A percentile compares a stretch with the other conserved stretches of the same genome.
These are phyloP conservation scores for Diospyros kaki DNA, from an alignment of 148 eudicot species.

Conservation along the genomic window DNA sequence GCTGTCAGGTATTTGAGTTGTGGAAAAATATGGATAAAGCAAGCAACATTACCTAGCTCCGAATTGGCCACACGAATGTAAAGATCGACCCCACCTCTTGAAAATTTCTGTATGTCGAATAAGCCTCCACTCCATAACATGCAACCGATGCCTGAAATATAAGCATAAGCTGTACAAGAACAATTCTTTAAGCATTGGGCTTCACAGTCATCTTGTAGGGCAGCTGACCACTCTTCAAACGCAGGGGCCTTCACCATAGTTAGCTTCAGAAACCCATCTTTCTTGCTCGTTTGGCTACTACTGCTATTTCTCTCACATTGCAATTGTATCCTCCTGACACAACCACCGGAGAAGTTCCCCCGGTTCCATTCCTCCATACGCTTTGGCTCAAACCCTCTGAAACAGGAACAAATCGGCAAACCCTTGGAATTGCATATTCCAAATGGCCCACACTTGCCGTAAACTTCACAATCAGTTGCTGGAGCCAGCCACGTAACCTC, in stretches of 20 bases:
- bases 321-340: slow-evolving; percentile 31
- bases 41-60: slow-evolving; percentile 31
- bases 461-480: slow-evolving; percentile 34
- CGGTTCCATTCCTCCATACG: slow-evolving; percentile 29
- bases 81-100: slow-evolving; percentile 26
- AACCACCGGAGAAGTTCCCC: slow-evolving; percentile 51
- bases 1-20: neutral
- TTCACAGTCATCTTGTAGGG: slow-evolving; percentile 28
- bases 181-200: slow-evolving; percentile 36
- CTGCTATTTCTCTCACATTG: slow-evolving; percentile 21
- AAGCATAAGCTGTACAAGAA: slow-evolving; percentile 47
- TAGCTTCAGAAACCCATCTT: slow-evolving; percentile 33
- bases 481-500: slow-evolving; percentile 13
- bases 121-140: slow-evolving; percentile 36
- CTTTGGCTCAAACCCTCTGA: slow-evolving; percentile 39
- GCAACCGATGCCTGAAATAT: slow-evolving; percentile 28
- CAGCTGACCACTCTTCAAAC: slow-evolving; percentile 29
- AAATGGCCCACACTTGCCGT: slow-evolving; percentile 50
- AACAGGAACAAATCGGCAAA: slow-evolving; percentile 42
- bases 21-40: neutral
- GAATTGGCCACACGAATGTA: slow-evolving; percentile 36
- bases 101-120: slow-evolving; percentile 32
- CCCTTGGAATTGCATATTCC: slow-evolving; percentile 42
- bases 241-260: slow-evolving; percentile 27
- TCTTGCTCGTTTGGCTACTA: neutral